phyloP scores from a whole-genome alignment of 495 filamentous ascomycete genomes.

The Penicillium cinerascens region DNA sequence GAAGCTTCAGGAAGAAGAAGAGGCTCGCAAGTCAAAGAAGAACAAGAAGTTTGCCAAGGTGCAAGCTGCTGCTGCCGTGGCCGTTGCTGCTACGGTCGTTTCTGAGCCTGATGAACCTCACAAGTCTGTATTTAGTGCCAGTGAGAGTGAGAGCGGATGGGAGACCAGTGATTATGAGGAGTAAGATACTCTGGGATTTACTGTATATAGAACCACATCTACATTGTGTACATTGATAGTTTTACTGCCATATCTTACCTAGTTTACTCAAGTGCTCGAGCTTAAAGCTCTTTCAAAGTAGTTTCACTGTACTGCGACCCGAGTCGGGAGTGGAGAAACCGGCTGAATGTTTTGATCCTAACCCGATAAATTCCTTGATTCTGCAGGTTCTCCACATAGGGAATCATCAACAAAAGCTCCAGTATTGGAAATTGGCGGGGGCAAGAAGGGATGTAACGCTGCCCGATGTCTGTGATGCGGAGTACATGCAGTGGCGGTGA shows the following conservation, averaged over 20 bases:
- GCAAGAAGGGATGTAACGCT: constrained; percentile 20
- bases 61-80: constrained; percentile 7
- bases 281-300: neutral
- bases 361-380: constrained; percentile 7
- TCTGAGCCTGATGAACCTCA: constrained; percentile 4
- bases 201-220: constrained; percentile 7
- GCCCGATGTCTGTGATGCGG: constrained; percentile 17
- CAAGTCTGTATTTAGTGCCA: constrained; percentile 35
- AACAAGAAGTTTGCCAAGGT: constrained; percentile 22
- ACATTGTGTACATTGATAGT: neutral
- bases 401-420: constrained; percentile 9
- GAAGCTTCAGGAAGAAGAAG: constrained; percentile 21
- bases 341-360: constrained; percentile 9
- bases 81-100: constrained; percentile 2
- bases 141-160: constrained; percentile 46
- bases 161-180: constrained; percentile 29
- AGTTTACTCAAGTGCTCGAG: neutral
- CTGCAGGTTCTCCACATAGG: constrained; percentile 6
- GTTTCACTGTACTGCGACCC: too few relatives aligned
- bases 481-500: constrained; percentile 14
- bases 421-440: constrained; percentile 5
- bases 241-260: neutral
- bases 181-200: neutral
- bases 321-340: neutral
- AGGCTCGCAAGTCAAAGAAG: constrained; percentile 23